Evolutionary conservation across 73 alveolate genomes (phyloP), one percentile per base, ranked within the genome.

Genomic region (Halteria grandinella): DNA sequence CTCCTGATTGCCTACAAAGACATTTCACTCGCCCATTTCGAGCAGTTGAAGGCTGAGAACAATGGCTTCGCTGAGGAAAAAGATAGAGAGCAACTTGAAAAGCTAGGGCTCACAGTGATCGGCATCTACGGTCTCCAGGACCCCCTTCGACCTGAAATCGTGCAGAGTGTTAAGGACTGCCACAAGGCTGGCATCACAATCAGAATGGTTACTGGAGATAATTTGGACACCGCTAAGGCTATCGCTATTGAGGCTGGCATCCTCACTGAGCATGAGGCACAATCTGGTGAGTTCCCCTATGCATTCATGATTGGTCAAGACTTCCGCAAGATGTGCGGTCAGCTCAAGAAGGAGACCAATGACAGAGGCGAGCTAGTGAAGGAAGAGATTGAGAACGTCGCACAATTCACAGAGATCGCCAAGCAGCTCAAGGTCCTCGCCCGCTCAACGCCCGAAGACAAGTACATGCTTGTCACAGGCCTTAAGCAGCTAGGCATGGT

Each of bases 121-220:
- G 90, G 88, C 20, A 89, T 95, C 77, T 88, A 80, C 25, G 99
- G 98, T 33, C 87, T 95, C 32, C 79, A 93, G 87, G 99, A 95
- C 83, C 91, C 96, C 50, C 74, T 92, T 12, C 87, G 97, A 81
- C 83, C 60, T 37, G 98, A 91, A 32, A 94, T 95, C 37, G 94
- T 92, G 10, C 93, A 82, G 50, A 95, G 97, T 45, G 93, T 95
- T 33, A 51, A 37, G 54, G 72, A 54, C 49, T 92, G 98, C 69
- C 87, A 92, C 51, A 92, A 49, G 49, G 88, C 99, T 79, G 97
- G 96, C 36, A 95, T 95, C 33, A 90, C 91, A 7, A 96, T 95
- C 7, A 80, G 98, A 64, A 95, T 95, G 99, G 98, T 92, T 6
- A 95, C 99, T 28, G 99, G 99, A 18, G 99, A 94, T 79, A 92